Evolutionary conservation across 139 green algal species (phyloP), one percentile per base, ranked within the genome.

Genomic region (Volvox reticuliferus): DNA sequence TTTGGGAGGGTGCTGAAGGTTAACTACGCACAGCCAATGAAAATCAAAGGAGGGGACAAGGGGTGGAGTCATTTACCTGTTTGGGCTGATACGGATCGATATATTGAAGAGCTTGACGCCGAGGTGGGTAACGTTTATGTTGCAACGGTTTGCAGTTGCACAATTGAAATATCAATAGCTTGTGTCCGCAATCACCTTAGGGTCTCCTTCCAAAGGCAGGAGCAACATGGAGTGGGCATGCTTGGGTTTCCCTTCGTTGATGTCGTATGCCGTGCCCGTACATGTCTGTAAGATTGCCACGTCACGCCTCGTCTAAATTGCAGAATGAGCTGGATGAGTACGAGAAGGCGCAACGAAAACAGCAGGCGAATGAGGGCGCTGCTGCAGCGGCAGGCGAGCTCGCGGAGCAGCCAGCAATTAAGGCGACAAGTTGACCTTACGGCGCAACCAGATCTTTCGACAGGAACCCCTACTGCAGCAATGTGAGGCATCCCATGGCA

Each of bases 41-140:
- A 98, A 91, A 99, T 99, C 86, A 99, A 99, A 94, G 98, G 97
- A 9, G 97, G 97, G 0, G 97, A 98, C 91, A 98, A 98, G 94
- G 97, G 97, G 75, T 98, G 94, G 92, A 93, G 93, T 18, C 92
- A 96, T 93, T 35, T 97, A 73, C 84, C 96, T 16, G 96, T 97
- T 1, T 97, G 96, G 96, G 96, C 96, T 16, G 96, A 97, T 68
- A 91, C 95, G 12, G 96, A 97, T 75, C 87, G 82, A 0, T 89
- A 89, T 55, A 89, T 89, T 24, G 85, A 89, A 30, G 69, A 89
- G 37, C 37, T 89, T 17, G 85, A 82, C n/a, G 85, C 85, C 9
- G 85, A 89, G 85, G 85, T 89, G 69, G 0, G 84, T n/a, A 16
- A 55, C 5, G 44, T 55, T 5, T 5, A 55, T 5, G 44, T 55